A percentile compares a stretch with the other conserved stretches of the same genome.
Evolutionary conservation across 192 early-diverging fungal genomes (phyloP).

Genomic region (Linnemannia schmuckeri): DNA sequence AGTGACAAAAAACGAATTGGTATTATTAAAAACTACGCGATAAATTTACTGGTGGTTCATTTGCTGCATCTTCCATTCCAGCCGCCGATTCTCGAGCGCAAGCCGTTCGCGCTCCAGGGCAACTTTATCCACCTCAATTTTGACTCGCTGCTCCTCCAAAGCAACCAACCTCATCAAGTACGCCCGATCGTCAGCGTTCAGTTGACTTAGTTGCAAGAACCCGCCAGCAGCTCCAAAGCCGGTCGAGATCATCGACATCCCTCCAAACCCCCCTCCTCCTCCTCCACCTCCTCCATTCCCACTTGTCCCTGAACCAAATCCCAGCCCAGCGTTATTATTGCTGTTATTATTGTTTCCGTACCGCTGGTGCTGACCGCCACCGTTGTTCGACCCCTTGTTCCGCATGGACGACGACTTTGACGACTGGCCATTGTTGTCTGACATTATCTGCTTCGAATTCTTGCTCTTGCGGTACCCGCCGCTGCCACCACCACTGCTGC

Average conservation of each 20-base stretch:
- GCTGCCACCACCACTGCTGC: neutral
- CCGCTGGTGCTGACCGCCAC: neutral
- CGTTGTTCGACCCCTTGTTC: neutral
- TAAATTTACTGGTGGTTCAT: neutral
- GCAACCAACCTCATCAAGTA: constrained; percentile 31
- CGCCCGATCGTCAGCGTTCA: constrained; percentile 26
- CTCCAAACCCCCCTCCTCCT: neutral
- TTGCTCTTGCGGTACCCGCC: constrained; percentile 1
- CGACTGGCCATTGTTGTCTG: neutral
- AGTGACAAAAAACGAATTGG: neutral
- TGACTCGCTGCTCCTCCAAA: constrained; percentile 36
- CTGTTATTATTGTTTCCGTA: neutral
- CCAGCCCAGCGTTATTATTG: neutral
- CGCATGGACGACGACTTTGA: neutral
- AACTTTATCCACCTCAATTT: constrained; percentile 36
- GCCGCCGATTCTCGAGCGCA: constrained; percentile 20
- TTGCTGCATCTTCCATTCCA: constrained; percentile 44
- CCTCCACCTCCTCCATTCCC: neutral
- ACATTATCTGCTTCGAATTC: neutral
- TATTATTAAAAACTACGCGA: neutral
- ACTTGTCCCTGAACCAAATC: too few species aligned
- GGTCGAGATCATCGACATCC: neutral
- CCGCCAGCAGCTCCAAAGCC: neutral
- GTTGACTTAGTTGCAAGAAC: constrained; percentile 22
- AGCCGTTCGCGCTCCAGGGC: constrained; percentile 37